phyloP scores from a whole-genome alignment of 495 filamentous ascomycete genomes.

The Penicillium paxilli region DNA sequence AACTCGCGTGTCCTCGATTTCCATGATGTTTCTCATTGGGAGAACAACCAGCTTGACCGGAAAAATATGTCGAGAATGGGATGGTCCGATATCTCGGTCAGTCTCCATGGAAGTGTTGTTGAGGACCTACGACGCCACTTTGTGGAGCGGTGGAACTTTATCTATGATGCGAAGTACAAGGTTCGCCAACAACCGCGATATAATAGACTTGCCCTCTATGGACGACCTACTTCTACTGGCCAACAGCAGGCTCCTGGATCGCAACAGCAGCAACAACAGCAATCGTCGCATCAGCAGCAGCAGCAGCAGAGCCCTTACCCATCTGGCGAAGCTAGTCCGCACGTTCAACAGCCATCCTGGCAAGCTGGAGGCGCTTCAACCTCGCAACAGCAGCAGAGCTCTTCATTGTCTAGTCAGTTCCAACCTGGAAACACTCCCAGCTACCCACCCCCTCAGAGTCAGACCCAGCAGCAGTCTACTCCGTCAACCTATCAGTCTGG shows the following conservation, averaged over 20 bases:
- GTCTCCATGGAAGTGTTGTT: slow-evolving; percentile 75
- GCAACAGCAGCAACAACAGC: slow-evolving; percentile 16
- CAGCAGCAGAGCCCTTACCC: slow-evolving; percentile 3
- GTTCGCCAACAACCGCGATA: slow-evolving; percentile 65
- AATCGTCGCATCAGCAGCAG: slow-evolving; percentile 10
- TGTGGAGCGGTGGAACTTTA: slow-evolving; percentile 89
- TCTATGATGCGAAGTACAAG: slow-evolving; percentile 80
- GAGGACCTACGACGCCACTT: slow-evolving; percentile 80
- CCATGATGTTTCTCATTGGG: slow-evolving; percentile 76
- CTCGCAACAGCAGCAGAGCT: slow-evolving; percentile 7
- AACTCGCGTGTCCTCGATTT: slow-evolving; percentile 89
- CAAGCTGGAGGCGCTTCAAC: slow-evolving; percentile 8
- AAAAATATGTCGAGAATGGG: slow-evolving; percentile 84
- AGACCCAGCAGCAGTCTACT: not conserved
- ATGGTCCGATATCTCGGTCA: slow-evolving; percentile 87
- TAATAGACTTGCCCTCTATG: slow-evolving; percentile 46
- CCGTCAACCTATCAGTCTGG: slow-evolving; percentile 9
- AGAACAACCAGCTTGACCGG: slow-evolving; percentile 84
- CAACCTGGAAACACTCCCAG: not conserved
- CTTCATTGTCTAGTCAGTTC: not conserved
- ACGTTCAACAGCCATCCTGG: slow-evolving; percentile 10
- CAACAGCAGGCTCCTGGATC: slow-evolving; percentile 10
- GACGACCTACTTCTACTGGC: slow-evolving; percentile 24
- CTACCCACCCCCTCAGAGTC: slow-evolving; percentile 13
- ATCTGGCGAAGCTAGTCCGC: not conserved